Percentiles rank a stretch among this genome's conserved stretches.
Conservation (phyloP, 2,329 filamentous ascomycete genomes). For the Triangularia setosa region DNA sequence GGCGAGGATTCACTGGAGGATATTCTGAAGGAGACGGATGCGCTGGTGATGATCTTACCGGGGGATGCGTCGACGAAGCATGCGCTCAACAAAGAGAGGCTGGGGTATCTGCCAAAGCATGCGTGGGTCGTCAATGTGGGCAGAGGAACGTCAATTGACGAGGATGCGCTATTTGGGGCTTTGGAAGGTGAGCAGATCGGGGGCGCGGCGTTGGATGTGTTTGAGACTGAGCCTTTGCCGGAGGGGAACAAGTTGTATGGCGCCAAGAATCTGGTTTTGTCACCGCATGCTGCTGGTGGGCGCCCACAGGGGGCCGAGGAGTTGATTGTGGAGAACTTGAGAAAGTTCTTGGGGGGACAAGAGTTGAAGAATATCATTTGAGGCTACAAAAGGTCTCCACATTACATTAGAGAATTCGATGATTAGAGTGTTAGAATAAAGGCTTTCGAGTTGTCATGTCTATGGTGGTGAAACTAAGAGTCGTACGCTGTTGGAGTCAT, state of each 20-base stretch:
- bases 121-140: constrained; percentile 53
- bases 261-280: constrained; percentile 50
- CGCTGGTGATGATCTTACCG: constrained; percentile 64
- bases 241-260: constrained; percentile 44
- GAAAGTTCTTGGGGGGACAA: constrained; percentile 56
- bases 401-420: background rate
- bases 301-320: constrained; percentile 57
- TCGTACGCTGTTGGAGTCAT: too few relatives aligned
- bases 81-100: constrained; percentile 50
- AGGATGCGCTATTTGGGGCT: constrained; percentile 33
- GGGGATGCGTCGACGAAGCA: constrained; percentile 54
- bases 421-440: background rate
- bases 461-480: background rate
- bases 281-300: constrained; percentile 57
- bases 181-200: constrained; percentile 29
- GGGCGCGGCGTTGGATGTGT: constrained; percentile 37
- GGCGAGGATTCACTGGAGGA: constrained; percentile 50
- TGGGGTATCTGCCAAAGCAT: constrained; percentile 53
- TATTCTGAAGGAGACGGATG: constrained; percentile 55
- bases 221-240: constrained; percentile 42
- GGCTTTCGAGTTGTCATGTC: background rate
- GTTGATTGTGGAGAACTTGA: constrained; percentile 58
- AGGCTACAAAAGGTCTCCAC: background rate
- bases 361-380: constrained; percentile 48
- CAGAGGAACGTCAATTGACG: constrained; percentile 34